Evolutionary conservation across 257 asterid genomes (phyloP).

Genomic region (Salvia rosmarinus): DNA sequence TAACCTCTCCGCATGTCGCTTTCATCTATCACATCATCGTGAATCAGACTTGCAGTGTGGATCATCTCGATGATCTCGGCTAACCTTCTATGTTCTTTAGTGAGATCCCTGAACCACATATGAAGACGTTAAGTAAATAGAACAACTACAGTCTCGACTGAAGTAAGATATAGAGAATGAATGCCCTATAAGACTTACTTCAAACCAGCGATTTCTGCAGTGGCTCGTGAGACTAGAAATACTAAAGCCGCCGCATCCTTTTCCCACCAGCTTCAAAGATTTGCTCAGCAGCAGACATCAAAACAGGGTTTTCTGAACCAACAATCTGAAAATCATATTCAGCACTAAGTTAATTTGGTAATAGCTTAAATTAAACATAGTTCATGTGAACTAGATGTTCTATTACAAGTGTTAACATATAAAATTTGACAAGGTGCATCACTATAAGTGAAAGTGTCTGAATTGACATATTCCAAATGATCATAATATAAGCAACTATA

Average conservation of each 20-base stretch:
- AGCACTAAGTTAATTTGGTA: conserved; percentile 33
- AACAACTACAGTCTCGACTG: neutral
- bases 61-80: conserved; percentile 99
- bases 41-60: conserved; percentile 97
- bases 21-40: conserved; percentile 93
- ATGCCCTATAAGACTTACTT: conserved; percentile 54
- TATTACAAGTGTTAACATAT: neutral
- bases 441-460: neutral
- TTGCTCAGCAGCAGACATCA: conserved; percentile 98
- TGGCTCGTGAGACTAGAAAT: conserved; percentile 89
- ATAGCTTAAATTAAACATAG: neutral
- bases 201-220: conserved; percentile 75
- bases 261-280: conserved; percentile 98
- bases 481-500: neutral
- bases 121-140: conserved; percentile 11
- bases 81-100: conserved; percentile 82
- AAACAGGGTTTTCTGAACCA: conserved; percentile 94
- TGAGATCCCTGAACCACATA: conserved; percentile 75
- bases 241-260: conserved; percentile 91
- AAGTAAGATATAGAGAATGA: conserved; percentile 17
- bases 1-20: conserved; percentile 95
- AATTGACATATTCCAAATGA: neutral
- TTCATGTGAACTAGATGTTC: neutral
- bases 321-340: conserved; percentile 62
- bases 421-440: neutral